Base-by-base conservation (phyloP, 805 yeast species). In the Metschnikowia continentalis region DNA sequence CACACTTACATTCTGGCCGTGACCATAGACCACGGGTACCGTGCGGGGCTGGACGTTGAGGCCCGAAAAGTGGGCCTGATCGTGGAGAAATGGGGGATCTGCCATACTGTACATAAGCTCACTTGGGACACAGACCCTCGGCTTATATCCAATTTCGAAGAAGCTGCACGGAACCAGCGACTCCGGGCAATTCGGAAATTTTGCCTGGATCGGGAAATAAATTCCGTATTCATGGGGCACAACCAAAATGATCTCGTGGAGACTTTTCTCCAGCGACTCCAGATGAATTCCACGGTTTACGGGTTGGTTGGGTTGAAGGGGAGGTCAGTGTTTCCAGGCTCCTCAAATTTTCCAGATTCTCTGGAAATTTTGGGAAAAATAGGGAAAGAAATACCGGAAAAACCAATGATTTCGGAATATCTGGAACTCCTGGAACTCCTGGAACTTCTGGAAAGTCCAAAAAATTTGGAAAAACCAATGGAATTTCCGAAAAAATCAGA, bases 191-290 rank as follows among this genome's bases (percentile, higher is more conserved):
- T 88, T 14, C 59, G 65, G 4, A 44, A 64, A 0, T 66, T 72
- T 0, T 82, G 90, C 58, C 46, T 60, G 0, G 48, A 61, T 1
- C 49, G 65, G 2, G 62, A 59, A 0, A 67, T 77, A 3, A 35
- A 61, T 0, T 57, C 72, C n/a, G 51, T 88, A 4, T 63, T 82
- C 20, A 67, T 83, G 38, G 96, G 86, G 0, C 96, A 88, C 58
- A 88, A 82, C 56, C 59, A 71, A 43, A 82, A 88, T 59, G 96
- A 88, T 62, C 90, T 86, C 59, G 48, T 84, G 13, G 96, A 88
- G 60, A 85, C 92, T 0, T 83, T 78, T 54, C 53, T 84, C 20
- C 74, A 83, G 61, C 64, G 95, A 35, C 67, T 86, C 20, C 63
- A 60, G 46, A 64, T 61, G 49, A 66, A 67, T 47, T 70, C 75